phyloP scores from a whole-genome alignment of 768 basidiomycete species.

The Myochromella boudieri region DNA sequence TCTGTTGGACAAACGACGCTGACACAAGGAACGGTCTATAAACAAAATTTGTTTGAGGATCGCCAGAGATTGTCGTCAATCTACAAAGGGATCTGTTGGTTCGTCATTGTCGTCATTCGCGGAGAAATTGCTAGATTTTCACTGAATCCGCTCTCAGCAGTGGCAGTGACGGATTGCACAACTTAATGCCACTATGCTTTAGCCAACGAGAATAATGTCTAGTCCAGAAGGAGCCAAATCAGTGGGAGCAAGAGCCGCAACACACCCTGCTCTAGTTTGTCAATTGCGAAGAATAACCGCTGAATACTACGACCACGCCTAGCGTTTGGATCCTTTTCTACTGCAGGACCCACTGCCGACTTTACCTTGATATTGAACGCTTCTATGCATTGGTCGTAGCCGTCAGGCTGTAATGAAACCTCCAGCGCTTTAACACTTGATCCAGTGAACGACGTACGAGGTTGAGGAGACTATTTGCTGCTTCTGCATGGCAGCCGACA shows the following conservation, averaged over 20 bases:
- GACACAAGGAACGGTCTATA: too few species aligned
- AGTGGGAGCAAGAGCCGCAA: slow-evolving; percentile 15
- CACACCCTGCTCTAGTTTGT: slow-evolving; percentile 5
- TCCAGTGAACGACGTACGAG: background rate
- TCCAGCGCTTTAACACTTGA: background rate
- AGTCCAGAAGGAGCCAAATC: too few species aligned
- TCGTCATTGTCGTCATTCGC: background rate
- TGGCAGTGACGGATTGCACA: slow-evolving; percentile 11
- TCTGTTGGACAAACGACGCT: too few species aligned
- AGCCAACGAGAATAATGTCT: too few species aligned
- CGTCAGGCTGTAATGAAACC: slow-evolving; percentile 4
- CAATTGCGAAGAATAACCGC: background rate
- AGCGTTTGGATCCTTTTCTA: too few species aligned
- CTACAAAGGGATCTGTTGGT: slow-evolving; percentile 6
- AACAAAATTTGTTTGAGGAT: too few species aligned
- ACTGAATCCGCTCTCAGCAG: slow-evolving; percentile 13
- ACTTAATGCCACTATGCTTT: background rate
- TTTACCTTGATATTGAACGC: too few species aligned
- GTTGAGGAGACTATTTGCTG: slow-evolving; percentile 10
- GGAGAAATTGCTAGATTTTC: background rate
- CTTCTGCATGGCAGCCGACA: slow-evolving; percentile 12
- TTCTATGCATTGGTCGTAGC: slow-evolving; percentile 9
- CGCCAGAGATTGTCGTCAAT: too few species aligned
- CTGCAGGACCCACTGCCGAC: too few species aligned
- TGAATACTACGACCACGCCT: too few species aligned